phyloP scores from a whole-genome alignment of 768 basidiomycete species.

The Boletus insuetus region DNA sequence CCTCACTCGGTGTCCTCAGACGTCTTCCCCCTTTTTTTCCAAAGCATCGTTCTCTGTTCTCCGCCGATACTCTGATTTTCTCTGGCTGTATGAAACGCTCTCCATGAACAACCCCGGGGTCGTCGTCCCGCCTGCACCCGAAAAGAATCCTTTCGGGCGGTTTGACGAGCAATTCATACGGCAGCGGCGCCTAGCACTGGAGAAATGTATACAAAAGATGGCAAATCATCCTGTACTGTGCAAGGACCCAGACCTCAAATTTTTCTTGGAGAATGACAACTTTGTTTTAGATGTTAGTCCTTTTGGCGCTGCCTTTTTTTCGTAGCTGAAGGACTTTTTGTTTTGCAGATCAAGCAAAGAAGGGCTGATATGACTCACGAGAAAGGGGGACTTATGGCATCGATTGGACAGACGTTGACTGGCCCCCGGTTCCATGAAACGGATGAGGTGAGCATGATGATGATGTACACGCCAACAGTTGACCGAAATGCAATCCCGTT shows the following conservation, averaged over 20 bases:
- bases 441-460: conserved; percentile 59
- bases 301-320: background rate
- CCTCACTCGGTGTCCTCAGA: conserved; percentile 42
- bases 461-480: background rate
- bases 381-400: conserved; percentile 79
- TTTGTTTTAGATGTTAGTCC: conserved; percentile 82
- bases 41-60: conserved; percentile 90
- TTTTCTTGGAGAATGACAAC: conserved; percentile 92
- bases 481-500: background rate
- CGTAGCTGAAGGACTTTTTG: background rate
- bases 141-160: conserved; percentile 90
- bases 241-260: conserved; percentile 81
- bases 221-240: conserved; percentile 88
- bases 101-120: conserved; percentile 93
- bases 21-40: conserved; percentile 79
- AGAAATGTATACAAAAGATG: conserved; percentile 90
- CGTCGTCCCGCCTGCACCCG: conserved; percentile 93
- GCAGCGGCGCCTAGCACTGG: conserved; percentile 77
- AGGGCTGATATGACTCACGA: conserved; percentile 76
- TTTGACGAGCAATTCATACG: conserved; percentile 92
- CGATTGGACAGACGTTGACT: conserved; percentile 73
- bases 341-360: conserved; percentile 76
- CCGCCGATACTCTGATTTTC: conserved; percentile 95
- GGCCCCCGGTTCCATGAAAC: conserved; percentile 86
- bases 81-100: conserved; percentile 92